A percentile compares a stretch with the other conserved stretches of the same genome.
These are phyloP conservation scores for Euptelea pleiosperma DNA, from an alignment of 164 flowering plant genomes.

Conservation along the genomic window DNA sequence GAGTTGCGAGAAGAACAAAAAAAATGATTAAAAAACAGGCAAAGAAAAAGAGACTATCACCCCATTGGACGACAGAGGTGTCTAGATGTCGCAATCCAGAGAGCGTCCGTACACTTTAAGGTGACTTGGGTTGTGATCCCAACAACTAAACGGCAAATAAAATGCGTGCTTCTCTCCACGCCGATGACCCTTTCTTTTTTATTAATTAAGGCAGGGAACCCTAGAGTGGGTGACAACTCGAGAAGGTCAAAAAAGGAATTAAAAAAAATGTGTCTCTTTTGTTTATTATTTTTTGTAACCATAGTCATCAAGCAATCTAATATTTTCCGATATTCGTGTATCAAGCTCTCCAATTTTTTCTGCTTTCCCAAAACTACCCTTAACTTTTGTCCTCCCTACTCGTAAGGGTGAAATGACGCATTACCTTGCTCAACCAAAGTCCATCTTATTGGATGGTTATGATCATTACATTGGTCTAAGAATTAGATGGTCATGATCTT, in stretches of 20 bases:
- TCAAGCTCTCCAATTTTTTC: conserved; percentile 1
- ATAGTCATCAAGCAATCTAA: neutral
- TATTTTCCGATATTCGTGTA: conserved; percentile 3
- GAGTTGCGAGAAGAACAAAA: neutral
- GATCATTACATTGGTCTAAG: no score
- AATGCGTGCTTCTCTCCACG: neutral
- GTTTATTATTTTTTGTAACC: neutral
- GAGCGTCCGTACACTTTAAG: conserved; percentile 1
- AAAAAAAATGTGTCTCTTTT: neutral
- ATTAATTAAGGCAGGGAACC: no score
- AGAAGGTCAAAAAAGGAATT: conserved; percentile 4
- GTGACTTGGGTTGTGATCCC: conserved; percentile 6
- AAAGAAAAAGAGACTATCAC: neutral
- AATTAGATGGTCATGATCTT: no score
- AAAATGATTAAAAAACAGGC: neutral
- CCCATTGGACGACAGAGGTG: neutral
- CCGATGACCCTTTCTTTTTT: neutral
- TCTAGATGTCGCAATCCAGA: conserved; percentile 8
- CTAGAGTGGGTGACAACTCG: neutral
- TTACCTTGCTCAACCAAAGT: no score
- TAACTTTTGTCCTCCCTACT: no score
- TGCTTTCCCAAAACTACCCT: conserved; percentile 9
- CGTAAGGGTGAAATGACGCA: no score
- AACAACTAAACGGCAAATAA: no score
- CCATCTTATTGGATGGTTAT: no score